These are phyloP conservation scores for Xylariaceae sp. DNA, from an alignment of 2,329 filamentous ascomycete genomes.

Conservation along the genomic window DNA sequence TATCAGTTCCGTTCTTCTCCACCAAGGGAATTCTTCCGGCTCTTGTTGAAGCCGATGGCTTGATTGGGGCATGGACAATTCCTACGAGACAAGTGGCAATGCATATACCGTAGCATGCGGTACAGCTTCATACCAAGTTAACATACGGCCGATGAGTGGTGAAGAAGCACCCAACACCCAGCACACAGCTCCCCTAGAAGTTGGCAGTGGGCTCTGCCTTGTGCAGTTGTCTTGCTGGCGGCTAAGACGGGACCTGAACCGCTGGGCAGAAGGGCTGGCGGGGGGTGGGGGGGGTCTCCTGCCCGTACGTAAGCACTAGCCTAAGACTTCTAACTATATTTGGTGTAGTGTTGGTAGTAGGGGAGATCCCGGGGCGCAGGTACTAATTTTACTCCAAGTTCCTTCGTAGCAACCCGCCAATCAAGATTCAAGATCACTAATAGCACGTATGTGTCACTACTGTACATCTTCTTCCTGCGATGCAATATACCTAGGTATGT, in stretches of 20 bases:
- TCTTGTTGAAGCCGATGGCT: neutral
- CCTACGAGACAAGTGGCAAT: neutral
- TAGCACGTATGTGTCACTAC: too few species aligned
- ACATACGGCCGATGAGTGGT: neutral
- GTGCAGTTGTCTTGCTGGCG: neutral
- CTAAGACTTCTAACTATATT: neutral
- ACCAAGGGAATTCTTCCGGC: neutral
- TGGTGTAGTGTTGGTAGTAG: neutral
- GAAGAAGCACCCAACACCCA: neutral
- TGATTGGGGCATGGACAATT: neutral
- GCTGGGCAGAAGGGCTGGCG: neutral
- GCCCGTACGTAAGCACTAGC: neutral
- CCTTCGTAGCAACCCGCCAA: neutral
- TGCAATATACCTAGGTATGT: too few species aligned
- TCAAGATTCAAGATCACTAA: neutral
- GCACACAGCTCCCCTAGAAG: neutral
- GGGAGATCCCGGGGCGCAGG: neutral
- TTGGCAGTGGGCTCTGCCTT: neutral
- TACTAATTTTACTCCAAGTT: neutral
- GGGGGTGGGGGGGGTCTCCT: too few species aligned
- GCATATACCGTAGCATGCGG: too few species aligned
- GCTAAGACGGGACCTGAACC: neutral
- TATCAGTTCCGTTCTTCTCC: neutral
- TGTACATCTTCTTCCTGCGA: too few species aligned
- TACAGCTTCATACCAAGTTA: neutral